Conservation (phyloP, 1,284 basidiomycete genomes). For the Moesziomyces sp. region DNA sequence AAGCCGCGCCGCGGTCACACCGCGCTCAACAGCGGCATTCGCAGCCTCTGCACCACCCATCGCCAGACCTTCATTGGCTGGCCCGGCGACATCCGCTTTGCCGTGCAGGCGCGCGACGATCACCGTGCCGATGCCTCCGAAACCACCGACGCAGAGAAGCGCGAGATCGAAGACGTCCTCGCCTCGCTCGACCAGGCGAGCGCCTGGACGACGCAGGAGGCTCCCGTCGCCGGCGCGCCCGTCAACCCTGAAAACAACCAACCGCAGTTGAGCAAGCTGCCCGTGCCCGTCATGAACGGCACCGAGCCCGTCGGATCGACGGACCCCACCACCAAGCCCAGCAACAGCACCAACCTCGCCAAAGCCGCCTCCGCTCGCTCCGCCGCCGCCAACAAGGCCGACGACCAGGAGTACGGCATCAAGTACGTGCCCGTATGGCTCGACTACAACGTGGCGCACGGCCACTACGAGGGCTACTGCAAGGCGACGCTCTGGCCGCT, state of each 20-base stretch:
- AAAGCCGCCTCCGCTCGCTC: conserved; percentile 71
- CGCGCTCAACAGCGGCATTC: conserved; percentile 93
- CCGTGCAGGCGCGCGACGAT: conserved; percentile 55
- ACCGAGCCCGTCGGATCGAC: conserved; percentile 62
- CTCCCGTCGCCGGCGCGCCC: conserved; percentile 48
- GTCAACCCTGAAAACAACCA: conserved; percentile 31
- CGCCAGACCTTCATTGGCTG: conserved; percentile 92
- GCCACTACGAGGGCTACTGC: conserved; percentile 93
- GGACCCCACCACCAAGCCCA: conserved; percentile 38
- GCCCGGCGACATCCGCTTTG: conserved; percentile 82
- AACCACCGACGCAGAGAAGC: conserved; percentile 54
- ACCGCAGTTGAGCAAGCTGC: conserved; percentile 40
- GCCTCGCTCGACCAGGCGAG: conserved; percentile 59
- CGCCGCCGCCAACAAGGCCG: conserved; percentile 68
- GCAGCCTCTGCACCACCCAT: conserved; percentile 82
- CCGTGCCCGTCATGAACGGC: conserved; percentile 59
- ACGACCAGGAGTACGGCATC: conserved; percentile 61
- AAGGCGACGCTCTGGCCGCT: conserved; percentile 97
- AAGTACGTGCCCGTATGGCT: conserved; percentile 91
- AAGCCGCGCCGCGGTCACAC: conserved; percentile 86
- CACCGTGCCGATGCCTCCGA: conserved; percentile 57
- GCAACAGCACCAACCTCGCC: conserved; percentile 67
- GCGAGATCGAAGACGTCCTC: conserved; percentile 62
- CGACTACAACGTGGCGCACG: conserved; percentile 87
- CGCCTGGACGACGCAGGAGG: conserved; percentile 56